Evolutionary conservation across 352 stramenopile genomes (phyloP).

Genomic region (Thalassiosira allenii): DNA sequence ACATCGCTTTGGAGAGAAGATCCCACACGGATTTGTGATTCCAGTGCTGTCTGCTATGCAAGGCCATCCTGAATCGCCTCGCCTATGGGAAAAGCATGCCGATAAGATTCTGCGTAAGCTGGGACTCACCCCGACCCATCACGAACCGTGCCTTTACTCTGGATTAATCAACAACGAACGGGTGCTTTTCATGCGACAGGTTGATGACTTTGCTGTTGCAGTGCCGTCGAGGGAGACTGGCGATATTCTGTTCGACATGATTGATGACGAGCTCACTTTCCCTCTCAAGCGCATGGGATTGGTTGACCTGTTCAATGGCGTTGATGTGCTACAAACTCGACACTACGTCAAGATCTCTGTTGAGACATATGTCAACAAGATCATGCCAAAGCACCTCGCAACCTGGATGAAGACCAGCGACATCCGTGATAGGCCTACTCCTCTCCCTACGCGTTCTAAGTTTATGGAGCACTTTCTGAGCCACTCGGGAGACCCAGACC

Average conservation of each 20-base stretch:
- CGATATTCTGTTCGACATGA: constrained; percentile 13
- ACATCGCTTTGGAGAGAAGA: not conserved
- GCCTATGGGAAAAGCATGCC: constrained; percentile 56
- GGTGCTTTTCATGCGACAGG: constrained; percentile 58
- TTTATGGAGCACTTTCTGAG: not conserved
- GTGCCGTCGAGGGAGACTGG: not conserved
- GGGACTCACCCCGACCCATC: constrained; percentile 50
- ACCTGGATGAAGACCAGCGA: not conserved
- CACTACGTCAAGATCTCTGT: constrained; percentile 52
- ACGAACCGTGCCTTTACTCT: constrained; percentile 56
- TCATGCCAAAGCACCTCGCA: not conserved
- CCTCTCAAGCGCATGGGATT: constrained; percentile 41
- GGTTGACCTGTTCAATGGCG: constrained; percentile 44
- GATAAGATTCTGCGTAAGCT: constrained; percentile 44
- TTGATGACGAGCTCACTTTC: constrained; percentile 28
- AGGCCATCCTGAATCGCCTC: constrained; percentile 52
- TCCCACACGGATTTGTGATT: constrained; percentile 14
- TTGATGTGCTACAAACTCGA: constrained; percentile 50
- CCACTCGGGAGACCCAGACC: not conserved
- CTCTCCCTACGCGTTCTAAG: constrained; percentile 1
- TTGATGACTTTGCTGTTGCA: constrained; percentile 66
- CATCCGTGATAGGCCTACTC: not conserved
- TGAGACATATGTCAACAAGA: constrained; percentile 20
- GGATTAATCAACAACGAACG: constrained; percentile 33
- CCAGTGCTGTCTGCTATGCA: constrained; percentile 40